Evolutionary conservation across 441 rosid genomes (phyloP).

Genomic region (Erodium moschatum): DNA sequence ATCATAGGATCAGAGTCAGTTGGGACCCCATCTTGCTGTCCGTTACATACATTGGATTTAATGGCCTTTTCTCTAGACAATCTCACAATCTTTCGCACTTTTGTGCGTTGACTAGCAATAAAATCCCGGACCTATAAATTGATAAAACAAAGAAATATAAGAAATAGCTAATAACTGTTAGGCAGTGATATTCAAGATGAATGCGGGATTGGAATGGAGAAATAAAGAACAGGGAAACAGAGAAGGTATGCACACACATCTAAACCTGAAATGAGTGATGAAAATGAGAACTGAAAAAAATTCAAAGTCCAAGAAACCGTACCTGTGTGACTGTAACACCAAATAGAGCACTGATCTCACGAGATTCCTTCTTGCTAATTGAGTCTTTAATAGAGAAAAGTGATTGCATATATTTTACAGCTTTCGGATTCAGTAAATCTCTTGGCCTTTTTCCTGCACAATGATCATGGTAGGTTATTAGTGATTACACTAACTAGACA

Average conservation of each 20-base stretch:
- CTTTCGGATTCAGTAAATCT: slow-evolving; percentile 90
- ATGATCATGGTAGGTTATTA: slow-evolving; percentile 20
- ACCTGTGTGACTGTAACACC: slow-evolving; percentile 90
- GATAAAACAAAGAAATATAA: slow-evolving; percentile 17
- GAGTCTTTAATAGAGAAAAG: slow-evolving; percentile 87
- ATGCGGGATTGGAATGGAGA: not conserved
- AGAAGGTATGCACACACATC: slow-evolving; percentile 2
- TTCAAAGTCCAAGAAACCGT: not conserved
- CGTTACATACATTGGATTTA: slow-evolving; percentile 29
- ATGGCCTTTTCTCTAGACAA: slow-evolving; percentile 67
- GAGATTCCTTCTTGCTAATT: slow-evolving; percentile 83
- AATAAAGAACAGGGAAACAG: not conserved
- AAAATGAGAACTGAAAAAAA: not conserved
- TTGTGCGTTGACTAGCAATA: slow-evolving; percentile 71
- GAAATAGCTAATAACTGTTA: not conserved
- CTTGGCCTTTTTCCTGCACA: slow-evolving; percentile 91
- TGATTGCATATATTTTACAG: slow-evolving; percentile 83
- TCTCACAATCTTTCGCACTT: slow-evolving; percentile 75
- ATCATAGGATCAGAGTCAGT: slow-evolving; percentile 32
- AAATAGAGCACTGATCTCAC: slow-evolving; percentile 85
- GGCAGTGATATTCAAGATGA: not conserved
- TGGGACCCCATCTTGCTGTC: slow-evolving; percentile 25
- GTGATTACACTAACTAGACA: slow-evolving; percentile 18
- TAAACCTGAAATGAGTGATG: not conserved
- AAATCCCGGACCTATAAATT: slow-evolving; percentile 68